These are phyloP conservation scores for Suillus variegatus DNA, from an alignment of 768 basidiomycete species.

Conservation along the genomic window DNA sequence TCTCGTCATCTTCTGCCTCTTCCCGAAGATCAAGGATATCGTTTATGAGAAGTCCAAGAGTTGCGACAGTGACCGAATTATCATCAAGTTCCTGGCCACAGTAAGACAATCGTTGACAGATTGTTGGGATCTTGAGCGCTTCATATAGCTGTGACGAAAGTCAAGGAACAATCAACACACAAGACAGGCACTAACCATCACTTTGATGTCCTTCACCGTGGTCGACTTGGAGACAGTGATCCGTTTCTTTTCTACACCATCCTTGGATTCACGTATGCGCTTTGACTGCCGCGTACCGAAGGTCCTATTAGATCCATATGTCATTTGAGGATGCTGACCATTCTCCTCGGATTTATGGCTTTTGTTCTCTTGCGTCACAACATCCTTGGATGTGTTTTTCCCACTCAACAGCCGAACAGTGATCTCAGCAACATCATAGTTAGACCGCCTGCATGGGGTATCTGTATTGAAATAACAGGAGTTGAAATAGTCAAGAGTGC, in stretches of 20 bases:
- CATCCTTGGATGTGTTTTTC: slow-evolving; percentile 33
- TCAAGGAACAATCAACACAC: slow-evolving; percentile 8
- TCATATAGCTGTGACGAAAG: slow-evolving; percentile 54
- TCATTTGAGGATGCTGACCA: slow-evolving; percentile 3
- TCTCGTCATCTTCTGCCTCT: slow-evolving; percentile 60
- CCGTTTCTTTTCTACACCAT: slow-evolving; percentile 49
- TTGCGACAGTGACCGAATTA: slow-evolving; percentile 50
- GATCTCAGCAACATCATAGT: slow-evolving; percentile 64
- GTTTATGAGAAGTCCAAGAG: slow-evolving; percentile 59
- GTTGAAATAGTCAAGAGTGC: slow-evolving; percentile 15
- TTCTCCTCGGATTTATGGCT: slow-evolving; percentile 6
- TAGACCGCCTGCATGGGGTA: slow-evolving; percentile 27
- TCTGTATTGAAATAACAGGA: slow-evolving; percentile 10
- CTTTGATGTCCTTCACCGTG: slow-evolving; percentile 78
- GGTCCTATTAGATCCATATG: slow-evolving; percentile 31
- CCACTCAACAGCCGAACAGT: slow-evolving; percentile 49
- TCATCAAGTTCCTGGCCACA: slow-evolving; percentile 64
- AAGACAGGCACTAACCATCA: slow-evolving; percentile 49
- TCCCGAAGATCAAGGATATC: slow-evolving; percentile 69
- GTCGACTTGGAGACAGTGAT: slow-evolving; percentile 63
- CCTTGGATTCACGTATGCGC: slow-evolving; percentile 62
- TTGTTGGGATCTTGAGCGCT: slow-evolving; percentile 66
- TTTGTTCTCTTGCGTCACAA: slow-evolving; percentile 14
- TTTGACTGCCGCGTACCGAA: slow-evolving; percentile 64
- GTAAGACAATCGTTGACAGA: slow-evolving; percentile 72